Conservation (phyloP, 495 filamentous ascomycete genomes). For the Hypoxylon trugodes region DNA sequence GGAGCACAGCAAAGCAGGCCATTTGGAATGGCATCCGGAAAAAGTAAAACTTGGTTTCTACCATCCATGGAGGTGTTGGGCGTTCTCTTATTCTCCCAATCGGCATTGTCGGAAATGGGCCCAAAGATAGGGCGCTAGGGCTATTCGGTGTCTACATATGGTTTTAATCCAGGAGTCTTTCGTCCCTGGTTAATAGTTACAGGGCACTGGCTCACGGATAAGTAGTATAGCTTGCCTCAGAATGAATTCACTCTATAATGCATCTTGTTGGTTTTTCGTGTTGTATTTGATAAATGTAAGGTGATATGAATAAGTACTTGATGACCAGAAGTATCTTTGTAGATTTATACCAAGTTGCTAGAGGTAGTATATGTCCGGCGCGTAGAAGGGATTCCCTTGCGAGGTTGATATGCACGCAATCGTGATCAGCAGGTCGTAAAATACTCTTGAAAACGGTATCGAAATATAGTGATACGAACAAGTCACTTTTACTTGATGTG, state of each 20-base stretch:
- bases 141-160: too few species aligned
- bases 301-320: neutral
- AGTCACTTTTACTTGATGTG: too few species aligned
- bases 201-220: neutral
- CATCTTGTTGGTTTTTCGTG: neutral
- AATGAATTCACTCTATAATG: slow-evolving; percentile 21
- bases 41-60: slow-evolving; percentile 12
- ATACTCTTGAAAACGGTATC: too few species aligned
- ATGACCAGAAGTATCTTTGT: neutral
- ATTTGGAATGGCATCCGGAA: slow-evolving; percentile 26
- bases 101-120: neutral
- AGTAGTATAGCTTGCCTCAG: slow-evolving; percentile 22
- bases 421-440: too few species aligned
- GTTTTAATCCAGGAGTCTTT: too few species aligned
- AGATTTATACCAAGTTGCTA: too few species aligned
- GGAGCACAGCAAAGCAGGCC: slow-evolving; percentile 11
- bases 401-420: too few species aligned
- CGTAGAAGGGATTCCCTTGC: too few species aligned
- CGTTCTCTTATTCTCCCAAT: slow-evolving; percentile 6
- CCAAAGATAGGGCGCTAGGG: neutral
- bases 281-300: neutral
- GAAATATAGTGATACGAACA: too few species aligned
- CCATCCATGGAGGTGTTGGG: slow-evolving; percentile 22
- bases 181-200: slow-evolving; percentile 17
- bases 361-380: too few species aligned